A percentile compares a stretch with the other conserved stretches of the same genome.
Evolutionary conservation across 2,329 filamentous ascomycete species (phyloP).

Genomic region (Bipolaris gigantea): DNA sequence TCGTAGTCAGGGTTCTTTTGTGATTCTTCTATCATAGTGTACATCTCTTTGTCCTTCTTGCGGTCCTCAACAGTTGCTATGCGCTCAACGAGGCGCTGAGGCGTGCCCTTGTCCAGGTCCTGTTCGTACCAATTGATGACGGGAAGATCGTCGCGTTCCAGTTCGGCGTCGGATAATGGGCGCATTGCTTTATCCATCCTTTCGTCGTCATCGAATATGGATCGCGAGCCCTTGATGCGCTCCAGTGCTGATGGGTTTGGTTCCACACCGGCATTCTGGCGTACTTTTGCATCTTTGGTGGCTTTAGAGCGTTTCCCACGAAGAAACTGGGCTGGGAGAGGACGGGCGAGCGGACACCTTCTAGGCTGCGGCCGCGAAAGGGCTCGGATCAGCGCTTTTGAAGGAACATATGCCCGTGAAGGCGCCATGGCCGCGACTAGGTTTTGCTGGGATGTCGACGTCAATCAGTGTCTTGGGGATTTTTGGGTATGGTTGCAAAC

Average conservation of each 20-base stretch:
- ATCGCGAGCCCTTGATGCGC: slow-evolving; percentile 3
- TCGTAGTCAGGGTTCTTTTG: slow-evolving; percentile 35
- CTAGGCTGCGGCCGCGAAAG: slow-evolving; percentile 25
- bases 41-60: slow-evolving; percentile 24
- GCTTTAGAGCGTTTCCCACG: slow-evolving; percentile 30
- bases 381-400: slow-evolving; percentile 28
- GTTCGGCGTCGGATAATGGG: slow-evolving; percentile 22
- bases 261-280: slow-evolving; percentile 2
- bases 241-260: slow-evolving; percentile 1
- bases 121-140: slow-evolving; percentile 36
- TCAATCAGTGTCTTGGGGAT: slow-evolving; percentile 3
- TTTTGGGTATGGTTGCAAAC: slow-evolving; percentile 12
- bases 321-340: slow-evolving; percentile 17
- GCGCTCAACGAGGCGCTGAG: slow-evolving; percentile 26
- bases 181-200: slow-evolving; percentile 12
- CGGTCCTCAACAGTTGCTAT: slow-evolving; percentile 32
- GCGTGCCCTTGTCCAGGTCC: slow-evolving; percentile 28
- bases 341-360: slow-evolving; percentile 24
- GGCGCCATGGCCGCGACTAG: slow-evolving; percentile 16
- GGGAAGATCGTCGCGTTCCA: slow-evolving; percentile 26
- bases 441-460: not conserved
- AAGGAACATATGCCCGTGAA: slow-evolving; percentile 31
- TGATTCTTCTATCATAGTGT: slow-evolving; percentile 29
- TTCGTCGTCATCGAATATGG: slow-evolving; percentile 9
- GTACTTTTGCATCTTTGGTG: slow-evolving; percentile 6